Conservation (phyloP, 2,329 filamentous ascomycete species). For the Exophiala oligosperma region DNA sequence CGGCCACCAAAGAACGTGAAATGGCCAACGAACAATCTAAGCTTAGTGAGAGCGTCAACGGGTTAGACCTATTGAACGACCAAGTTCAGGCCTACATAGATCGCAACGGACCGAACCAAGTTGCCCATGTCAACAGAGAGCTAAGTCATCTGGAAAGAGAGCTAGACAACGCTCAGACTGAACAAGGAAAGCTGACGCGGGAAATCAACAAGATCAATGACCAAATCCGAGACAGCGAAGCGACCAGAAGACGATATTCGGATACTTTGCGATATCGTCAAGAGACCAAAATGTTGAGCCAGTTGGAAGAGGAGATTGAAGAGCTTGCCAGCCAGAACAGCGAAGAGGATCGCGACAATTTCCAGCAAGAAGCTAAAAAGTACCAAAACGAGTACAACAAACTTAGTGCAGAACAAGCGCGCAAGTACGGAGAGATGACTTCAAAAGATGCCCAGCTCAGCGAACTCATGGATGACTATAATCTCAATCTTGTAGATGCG, state of each 20-base stretch:
- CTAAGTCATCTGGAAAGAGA: conserved; percentile 67
- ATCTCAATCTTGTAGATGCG: conserved; percentile 83
- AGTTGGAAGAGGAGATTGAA: conserved; percentile 67
- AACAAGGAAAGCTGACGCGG: conserved; percentile 65
- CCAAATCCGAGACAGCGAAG: conserved; percentile 75
- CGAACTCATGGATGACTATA: conserved; percentile 74
- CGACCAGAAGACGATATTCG: conserved; percentile 79
- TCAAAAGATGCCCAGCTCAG: conserved; percentile 80
- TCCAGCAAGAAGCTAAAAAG: conserved; percentile 66
- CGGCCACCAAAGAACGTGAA: conserved; percentile 70
- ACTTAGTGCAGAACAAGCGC: conserved; percentile 70
- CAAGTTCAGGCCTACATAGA: conserved; percentile 81
- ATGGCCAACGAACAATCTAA: conserved; percentile 69
- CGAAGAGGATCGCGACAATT: conserved; percentile 75
- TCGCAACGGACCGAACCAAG: conserved; percentile 69
- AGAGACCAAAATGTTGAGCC: conserved; percentile 67
- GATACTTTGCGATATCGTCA: conserved; percentile 88
- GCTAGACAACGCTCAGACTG: conserved; percentile 65
- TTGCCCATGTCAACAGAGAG: conserved; percentile 68
- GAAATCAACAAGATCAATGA: conserved; percentile 76
- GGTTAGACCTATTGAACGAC: conserved; percentile 71
- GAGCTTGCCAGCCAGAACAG: conserved; percentile 78
- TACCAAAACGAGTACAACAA: conserved; percentile 69
- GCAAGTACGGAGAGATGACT: conserved; percentile 74
- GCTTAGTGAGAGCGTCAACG: conserved; percentile 71